phyloP scores from a whole-genome alignment of 108 stramenopile species.

The Cyclostephanos invisitatus region DNA sequence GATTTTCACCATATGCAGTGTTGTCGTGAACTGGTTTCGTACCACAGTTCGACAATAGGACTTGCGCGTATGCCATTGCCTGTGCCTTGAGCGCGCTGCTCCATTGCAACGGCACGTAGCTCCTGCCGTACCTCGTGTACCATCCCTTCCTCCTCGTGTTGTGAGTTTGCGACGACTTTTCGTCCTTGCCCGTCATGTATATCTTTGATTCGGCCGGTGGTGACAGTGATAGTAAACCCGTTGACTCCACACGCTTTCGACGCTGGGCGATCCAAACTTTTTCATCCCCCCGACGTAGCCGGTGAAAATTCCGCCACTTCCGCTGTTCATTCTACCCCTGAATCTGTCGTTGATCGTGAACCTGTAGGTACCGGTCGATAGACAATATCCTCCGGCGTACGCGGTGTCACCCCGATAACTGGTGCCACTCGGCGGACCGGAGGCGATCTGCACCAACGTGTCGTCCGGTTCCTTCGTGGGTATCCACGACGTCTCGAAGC shows the following conservation, averaged over 20 bases:
- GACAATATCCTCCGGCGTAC: constrained; percentile 31
- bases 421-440: constrained; percentile 21
- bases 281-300: constrained; percentile 3
- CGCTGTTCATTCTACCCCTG: constrained; percentile 28
- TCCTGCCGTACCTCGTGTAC: constrained; percentile 21
- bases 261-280: constrained; percentile 19
- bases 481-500: constrained; percentile 33
- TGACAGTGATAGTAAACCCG: constrained; percentile 13
- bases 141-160: constrained; percentile 31
- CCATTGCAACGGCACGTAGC: constrained; percentile 34
- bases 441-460: not conserved
- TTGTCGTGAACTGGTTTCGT: constrained; percentile 14
- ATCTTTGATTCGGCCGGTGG: not conserved
- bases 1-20: constrained; percentile 24
- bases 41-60: not conserved
- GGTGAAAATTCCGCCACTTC: constrained; percentile 14
- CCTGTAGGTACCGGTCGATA: constrained; percentile 14
- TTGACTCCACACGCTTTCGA: constrained; percentile 15
- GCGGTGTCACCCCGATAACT: constrained; percentile 12
- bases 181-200: constrained; percentile 7
- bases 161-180: constrained; percentile 23
- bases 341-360: constrained; percentile 29
- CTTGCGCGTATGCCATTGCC: constrained; percentile 14
- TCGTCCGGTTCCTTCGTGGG: not conserved
- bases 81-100: constrained; percentile 5